Evolutionary conservation across 2,329 filamentous ascomycete genomes (phyloP), one percentile per base, ranked within the genome.

Genomic region (Penicillium sp.): DNA sequence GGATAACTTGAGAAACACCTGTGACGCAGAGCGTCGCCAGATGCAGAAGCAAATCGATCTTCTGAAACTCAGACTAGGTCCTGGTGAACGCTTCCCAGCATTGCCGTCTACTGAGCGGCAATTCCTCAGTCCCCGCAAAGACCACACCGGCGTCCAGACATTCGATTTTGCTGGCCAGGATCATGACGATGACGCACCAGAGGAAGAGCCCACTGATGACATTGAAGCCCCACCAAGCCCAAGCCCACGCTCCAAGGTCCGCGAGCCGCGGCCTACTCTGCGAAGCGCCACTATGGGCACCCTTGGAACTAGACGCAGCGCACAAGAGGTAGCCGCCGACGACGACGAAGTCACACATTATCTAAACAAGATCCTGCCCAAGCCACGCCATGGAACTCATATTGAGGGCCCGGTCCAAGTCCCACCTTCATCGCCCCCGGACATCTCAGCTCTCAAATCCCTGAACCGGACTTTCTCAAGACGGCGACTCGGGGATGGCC

Each of bases 11-110:
- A 69, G 67, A 44, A 61, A 64, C 31, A 62, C 62, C 1, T 72
- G 72, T 53, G 62, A 70, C 4, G 65, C 74, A 31, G 74, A 77
- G 56, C 73, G 71, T 31, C 63, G 63, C 44, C 64, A 65, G n/a
- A 69, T 76, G 72, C 69, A 69, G 53, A 67, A 66, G 41, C 70
- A 73, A 21, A 75, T 76, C 22, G 68, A 74, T 24, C 61, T 67
- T 6, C 53, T 77, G n/a, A 69, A 66, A 55, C 58, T 63, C 13
- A 67, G 68, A 42, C 52, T 73, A 38, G 59, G 65, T 21, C 63
- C 65, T 18, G 53, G 67, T 3, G 73, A 69, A 48, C 62, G 60
- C 11, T 60, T 63, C 21, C 61, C 64, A 13, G 61, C 62, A 16
- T 48, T 60, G 6, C 58, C 60, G 38, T 44, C 58, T 9, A 54